Base-by-base conservation (phyloP, 441 rosid species). In the Kokia cookei region DNA sequence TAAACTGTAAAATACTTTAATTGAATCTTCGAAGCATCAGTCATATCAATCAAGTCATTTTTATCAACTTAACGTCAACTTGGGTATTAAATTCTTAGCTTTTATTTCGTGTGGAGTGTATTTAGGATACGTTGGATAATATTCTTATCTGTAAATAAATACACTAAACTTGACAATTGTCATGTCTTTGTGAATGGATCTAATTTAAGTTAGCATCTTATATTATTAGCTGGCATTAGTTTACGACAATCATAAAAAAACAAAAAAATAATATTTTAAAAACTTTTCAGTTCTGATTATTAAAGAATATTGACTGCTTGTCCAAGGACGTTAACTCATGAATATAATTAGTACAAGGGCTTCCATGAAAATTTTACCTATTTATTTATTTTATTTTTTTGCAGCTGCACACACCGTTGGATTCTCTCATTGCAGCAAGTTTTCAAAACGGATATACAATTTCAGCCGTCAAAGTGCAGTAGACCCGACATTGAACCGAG, bases 391-490 rank as follows among this genome's bases (percentile, higher is more conserved):
- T 4, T 51, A 13, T 60, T 29, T 7, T 6, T 53, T 55, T 24
- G 77, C 89, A 94, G 98, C 87, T 27, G 97, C 96, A 1, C 98
- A 94, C 84, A 90, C 90, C 58, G 27, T 94, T 43, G 98, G 98
- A 78, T 91, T 92, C 78, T 83, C 97, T 14, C 98, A 94, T 53
- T 94, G 98, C 80, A 17, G 59, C 80, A 86, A 68, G 76, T 89
- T 94, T 67, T 68, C 90, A 7, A 79, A 86, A 74, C 73, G 98
- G 57, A 86, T 94, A 27, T 91, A 94, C 88, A 86, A 60, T 74
- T 94, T 88, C 90, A 90, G 79, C 84, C 67, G 59, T 72, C 70
- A 62, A 62, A 76, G 22, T 22, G n/a, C 76, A 4, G 91, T 94
- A 55, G 98, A 92, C 79, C 96, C 98, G 0, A 83, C 96, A 9